A percentile compares a stretch with the other conserved stretches of the same genome.
Evolutionary conservation across 176 grass and related monocot genomes (phyloP).

Genomic region (Eleusine coracana): DNA sequence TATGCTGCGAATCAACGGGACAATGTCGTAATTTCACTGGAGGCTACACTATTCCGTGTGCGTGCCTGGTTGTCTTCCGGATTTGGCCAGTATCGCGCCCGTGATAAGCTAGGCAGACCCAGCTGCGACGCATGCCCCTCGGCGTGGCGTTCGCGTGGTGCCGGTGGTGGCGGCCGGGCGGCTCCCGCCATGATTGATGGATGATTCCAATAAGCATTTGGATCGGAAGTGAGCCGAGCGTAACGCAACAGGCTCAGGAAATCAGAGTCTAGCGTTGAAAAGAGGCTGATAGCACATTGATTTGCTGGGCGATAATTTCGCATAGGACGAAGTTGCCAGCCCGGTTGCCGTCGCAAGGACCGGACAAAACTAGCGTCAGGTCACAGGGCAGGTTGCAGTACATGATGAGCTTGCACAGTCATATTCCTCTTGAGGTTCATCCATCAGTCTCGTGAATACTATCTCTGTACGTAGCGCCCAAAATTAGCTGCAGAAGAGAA

Average conservation of each 20-base stretch:
- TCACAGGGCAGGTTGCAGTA: background rate
- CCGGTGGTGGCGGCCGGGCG: background rate
- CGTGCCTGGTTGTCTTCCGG: background rate
- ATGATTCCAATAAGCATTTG: background rate
- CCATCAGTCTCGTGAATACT: constrained; percentile 1
- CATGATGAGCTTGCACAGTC: background rate
- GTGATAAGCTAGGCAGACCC: constrained; percentile 9
- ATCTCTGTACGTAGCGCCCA: background rate
- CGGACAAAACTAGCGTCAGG: background rate
- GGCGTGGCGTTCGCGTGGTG: constrained; percentile 5
- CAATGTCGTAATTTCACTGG: background rate
- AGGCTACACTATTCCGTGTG: background rate
- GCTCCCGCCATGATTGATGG: background rate
- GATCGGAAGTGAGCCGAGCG: background rate
- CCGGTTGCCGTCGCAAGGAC: constrained; percentile 4
- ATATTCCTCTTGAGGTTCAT: background rate
- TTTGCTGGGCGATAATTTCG: background rate
- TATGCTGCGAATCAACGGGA: background rate
- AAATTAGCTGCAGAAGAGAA: background rate
- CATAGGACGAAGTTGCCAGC: background rate
- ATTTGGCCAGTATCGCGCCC: constrained; percentile 26
- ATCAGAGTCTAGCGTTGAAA: background rate
- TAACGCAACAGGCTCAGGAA: background rate
- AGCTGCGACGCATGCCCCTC: constrained; percentile 32
- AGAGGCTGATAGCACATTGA: background rate